These are phyloP conservation scores for Ambrosiella xylebori DNA, from an alignment of 2,329 filamentous ascomycete genomes.

Conservation along the genomic window DNA sequence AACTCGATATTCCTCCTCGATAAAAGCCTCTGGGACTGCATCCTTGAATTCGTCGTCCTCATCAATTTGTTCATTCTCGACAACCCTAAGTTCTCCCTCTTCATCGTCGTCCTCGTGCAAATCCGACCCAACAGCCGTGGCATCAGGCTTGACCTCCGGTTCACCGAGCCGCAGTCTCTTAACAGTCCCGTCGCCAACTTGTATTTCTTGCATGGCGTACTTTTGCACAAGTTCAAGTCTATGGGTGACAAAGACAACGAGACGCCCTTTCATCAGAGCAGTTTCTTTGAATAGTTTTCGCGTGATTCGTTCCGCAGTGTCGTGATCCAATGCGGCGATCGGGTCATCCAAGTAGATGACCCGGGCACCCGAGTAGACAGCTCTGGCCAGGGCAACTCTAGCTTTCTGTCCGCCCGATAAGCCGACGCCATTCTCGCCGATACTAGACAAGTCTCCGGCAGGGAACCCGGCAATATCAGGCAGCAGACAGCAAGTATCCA, in stretches of 20 bases:
- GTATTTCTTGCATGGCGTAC: conserved; percentile 57
- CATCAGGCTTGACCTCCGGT: background rate
- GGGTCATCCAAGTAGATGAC: conserved; percentile 46
- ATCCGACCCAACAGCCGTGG: background rate
- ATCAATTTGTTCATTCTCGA: background rate
- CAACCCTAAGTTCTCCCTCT: conserved; percentile 1
- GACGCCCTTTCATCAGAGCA: conserved; percentile 40
- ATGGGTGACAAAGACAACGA: conserved; percentile 66
- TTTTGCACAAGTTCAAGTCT: conserved; percentile 58
- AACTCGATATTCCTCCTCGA: conserved; percentile 58
- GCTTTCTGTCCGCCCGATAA: conserved; percentile 48
- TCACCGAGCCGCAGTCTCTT: background rate
- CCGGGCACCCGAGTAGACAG: conserved; percentile 39
- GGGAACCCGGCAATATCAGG: conserved; percentile 39
- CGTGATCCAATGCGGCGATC: conserved; percentile 44
- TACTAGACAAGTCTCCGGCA: conserved; percentile 38
- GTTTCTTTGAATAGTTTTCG: conserved; percentile 38
- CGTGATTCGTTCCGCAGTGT: conserved; percentile 45
- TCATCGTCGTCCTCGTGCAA: background rate
- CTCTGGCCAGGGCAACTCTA: conserved; percentile 43
- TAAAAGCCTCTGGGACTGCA: conserved; percentile 54
- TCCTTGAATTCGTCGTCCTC: conserved; percentile 8
- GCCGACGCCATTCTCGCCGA: conserved; percentile 46
- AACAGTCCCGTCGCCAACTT: conserved; percentile 40
- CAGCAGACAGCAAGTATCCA: conserved; percentile 42